Evolutionary conservation across 495 filamentous ascomycete genomes (phyloP).

Genomic region (Cercophora samala): DNA sequence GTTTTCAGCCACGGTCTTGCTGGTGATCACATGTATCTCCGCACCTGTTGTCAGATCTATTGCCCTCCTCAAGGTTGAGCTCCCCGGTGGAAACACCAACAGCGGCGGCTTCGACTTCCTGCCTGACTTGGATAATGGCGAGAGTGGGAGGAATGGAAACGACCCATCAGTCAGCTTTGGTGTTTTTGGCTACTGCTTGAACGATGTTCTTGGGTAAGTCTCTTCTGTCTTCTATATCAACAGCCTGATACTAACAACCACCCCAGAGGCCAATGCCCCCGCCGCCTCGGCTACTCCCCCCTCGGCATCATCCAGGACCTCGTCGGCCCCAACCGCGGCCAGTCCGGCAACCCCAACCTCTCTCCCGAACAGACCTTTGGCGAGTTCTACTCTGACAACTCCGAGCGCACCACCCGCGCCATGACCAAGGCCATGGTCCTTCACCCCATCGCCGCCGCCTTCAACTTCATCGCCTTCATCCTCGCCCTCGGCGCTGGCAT

Average conservation of each 20-base stretch:
- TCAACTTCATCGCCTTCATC: constrained; percentile 59
- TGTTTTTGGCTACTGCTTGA: constrained; percentile 56
- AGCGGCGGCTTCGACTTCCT: constrained; percentile 10
- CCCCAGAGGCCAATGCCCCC: constrained; percentile 45
- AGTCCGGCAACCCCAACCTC: neutral
- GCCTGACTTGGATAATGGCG: neutral
- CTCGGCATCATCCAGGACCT: constrained; percentile 39
- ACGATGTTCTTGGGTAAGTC: constrained; percentile 26
- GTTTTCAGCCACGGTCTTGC: constrained; percentile 50
- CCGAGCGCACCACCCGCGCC: constrained; percentile 40
- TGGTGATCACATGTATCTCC: constrained; percentile 58
- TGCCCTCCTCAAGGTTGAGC: constrained; percentile 48
- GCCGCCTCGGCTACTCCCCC: constrained; percentile 53
- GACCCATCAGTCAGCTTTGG: constrained; percentile 48
- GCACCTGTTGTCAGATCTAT: constrained; percentile 54
- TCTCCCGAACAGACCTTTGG: neutral
- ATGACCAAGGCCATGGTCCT: constrained; percentile 58
- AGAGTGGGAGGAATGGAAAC: neutral
- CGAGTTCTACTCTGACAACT: constrained; percentile 39
- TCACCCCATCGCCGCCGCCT: constrained; percentile 56
- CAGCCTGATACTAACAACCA: constrained; percentile 18
- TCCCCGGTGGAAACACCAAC: constrained; percentile 25
- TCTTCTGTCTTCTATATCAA: neutral
- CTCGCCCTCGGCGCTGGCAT: constrained; percentile 52
- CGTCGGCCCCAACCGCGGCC: constrained; percentile 25